phyloP scores from a whole-genome alignment of 2,329 filamentous ascomycete genomes.

The Botrytis tulipae region DNA sequence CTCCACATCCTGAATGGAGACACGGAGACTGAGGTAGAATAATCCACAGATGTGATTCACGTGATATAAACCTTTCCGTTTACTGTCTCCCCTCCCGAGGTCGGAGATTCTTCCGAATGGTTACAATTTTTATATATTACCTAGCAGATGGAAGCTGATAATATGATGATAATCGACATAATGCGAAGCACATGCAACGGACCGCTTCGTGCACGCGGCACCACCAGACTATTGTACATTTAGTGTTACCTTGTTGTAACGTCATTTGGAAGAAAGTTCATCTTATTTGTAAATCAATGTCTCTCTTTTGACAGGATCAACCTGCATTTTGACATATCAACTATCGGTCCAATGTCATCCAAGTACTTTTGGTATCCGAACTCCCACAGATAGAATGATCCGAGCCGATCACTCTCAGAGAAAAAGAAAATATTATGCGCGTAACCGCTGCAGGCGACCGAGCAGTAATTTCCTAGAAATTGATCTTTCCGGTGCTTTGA shows the following conservation, averaged over 20 bases:
- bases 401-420: neutral
- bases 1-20: neutral
- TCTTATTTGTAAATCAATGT: neutral
- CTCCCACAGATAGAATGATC: neutral
- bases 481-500: neutral
- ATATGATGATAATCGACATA: neutral
- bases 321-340: neutral
- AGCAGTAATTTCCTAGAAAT: neutral
- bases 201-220: conserved; percentile 10
- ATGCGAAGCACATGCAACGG: conserved; percentile 10
- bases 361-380: neutral
- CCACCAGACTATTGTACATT: conserved; percentile 1
- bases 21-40: neutral
- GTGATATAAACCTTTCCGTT: neutral
- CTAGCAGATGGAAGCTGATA: neutral
- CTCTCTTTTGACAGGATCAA: neutral
- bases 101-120: conserved; percentile 1
- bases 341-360: neutral
- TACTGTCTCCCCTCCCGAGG: neutral
- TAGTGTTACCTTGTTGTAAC: neutral
- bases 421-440: neutral
- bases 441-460: neutral
- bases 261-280: neutral
- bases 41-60: neutral
- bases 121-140: neutral